A percentile compares a stretch with the other conserved stretches of the same genome.
phyloP scores from a whole-genome alignment of 139 green algal species.

The Picochlorum sp. region DNA sequence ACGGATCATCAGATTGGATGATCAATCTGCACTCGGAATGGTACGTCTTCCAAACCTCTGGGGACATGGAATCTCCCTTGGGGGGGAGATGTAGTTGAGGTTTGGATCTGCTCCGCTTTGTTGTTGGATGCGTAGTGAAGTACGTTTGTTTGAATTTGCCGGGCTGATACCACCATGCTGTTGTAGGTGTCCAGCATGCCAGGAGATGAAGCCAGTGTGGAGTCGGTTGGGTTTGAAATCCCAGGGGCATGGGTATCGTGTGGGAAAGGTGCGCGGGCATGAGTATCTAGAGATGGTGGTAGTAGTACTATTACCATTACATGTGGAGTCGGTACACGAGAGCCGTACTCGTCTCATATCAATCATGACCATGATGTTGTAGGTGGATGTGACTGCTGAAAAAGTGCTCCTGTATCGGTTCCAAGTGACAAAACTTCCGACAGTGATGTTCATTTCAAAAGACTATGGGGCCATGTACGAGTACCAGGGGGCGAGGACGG shows the following conservation, averaged over 20 bases:
- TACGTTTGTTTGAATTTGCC: too few species aligned
- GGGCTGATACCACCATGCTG: neutral
- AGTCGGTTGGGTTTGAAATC: conserved; percentile 5
- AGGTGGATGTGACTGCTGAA: conserved; percentile 21
- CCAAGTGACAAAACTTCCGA: conserved; percentile 13
- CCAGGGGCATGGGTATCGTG: neutral
- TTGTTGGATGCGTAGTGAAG: neutral
- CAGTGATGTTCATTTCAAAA: conserved; percentile 12
- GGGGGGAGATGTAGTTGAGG: neutral
- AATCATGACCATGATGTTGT: neutral
- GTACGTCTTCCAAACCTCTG: conserved; percentile 4
- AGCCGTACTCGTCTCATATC: too few species aligned
- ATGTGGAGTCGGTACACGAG: too few species aligned
- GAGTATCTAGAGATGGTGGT: too few species aligned
- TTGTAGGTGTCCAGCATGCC: conserved; percentile 19
- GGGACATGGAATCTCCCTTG: neutral
- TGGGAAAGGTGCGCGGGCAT: conserved; percentile 11
- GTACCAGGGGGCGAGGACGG: conserved; percentile 11
- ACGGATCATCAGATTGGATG: conserved; percentile 16
- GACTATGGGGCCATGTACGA: conserved; percentile 11
- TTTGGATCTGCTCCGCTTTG: neutral
- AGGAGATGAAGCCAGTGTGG: conserved; percentile 15
- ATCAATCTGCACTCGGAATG: conserved; percentile 21
- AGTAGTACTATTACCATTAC: too few species aligned
- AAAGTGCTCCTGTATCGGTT: conserved; percentile 17